phyloP scores from a whole-genome alignment of 768 basidiomycete species.

The Mycena latifolia region DNA sequence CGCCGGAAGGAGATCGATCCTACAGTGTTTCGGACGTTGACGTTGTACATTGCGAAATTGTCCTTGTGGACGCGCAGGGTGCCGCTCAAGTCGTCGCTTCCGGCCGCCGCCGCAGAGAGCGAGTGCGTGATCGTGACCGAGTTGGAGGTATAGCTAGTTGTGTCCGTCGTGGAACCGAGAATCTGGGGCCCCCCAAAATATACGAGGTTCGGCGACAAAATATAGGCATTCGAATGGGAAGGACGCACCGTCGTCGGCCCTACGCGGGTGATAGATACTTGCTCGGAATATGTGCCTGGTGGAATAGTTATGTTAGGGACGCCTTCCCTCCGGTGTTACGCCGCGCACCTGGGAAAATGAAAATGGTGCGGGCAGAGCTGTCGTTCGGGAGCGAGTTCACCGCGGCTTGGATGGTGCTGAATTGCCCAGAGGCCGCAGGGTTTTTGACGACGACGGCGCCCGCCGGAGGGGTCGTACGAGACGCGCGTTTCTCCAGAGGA shows the following conservation, averaged over 20 bases:
- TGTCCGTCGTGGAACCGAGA: slow-evolving; percentile 42
- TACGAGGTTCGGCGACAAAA: neutral
- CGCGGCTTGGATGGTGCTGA: slow-evolving; percentile 38
- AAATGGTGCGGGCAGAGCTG: slow-evolving; percentile 34
- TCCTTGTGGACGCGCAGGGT: slow-evolving; percentile 48
- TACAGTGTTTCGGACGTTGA: slow-evolving; percentile 47
- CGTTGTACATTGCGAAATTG: slow-evolving; percentile 47
- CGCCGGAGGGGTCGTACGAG: slow-evolving; percentile 37
- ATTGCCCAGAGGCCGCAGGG: slow-evolving; percentile 34
- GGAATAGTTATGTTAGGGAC: neutral
- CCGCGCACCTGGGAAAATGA: slow-evolving; percentile 37
- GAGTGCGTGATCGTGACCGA: slow-evolving; percentile 45
- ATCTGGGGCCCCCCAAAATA: slow-evolving; percentile 16
- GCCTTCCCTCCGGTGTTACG: no score
- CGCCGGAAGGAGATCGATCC: neutral
- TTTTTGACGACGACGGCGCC: slow-evolving; percentile 38
- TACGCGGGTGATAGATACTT: slow-evolving; percentile 36
- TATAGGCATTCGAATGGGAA: neutral
- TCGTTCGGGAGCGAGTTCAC: slow-evolving; percentile 39
- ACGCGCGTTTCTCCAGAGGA: slow-evolving; percentile 34
- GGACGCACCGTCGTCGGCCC: slow-evolving; percentile 33
- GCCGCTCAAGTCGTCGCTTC: slow-evolving; percentile 45
- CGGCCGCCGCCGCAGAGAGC: slow-evolving; percentile 42
- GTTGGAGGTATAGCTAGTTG: slow-evolving; percentile 43
- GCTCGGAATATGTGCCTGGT: slow-evolving; percentile 39